Conservation (phyloP, 1,139 yeast species). For the Taphrina communis region DNA sequence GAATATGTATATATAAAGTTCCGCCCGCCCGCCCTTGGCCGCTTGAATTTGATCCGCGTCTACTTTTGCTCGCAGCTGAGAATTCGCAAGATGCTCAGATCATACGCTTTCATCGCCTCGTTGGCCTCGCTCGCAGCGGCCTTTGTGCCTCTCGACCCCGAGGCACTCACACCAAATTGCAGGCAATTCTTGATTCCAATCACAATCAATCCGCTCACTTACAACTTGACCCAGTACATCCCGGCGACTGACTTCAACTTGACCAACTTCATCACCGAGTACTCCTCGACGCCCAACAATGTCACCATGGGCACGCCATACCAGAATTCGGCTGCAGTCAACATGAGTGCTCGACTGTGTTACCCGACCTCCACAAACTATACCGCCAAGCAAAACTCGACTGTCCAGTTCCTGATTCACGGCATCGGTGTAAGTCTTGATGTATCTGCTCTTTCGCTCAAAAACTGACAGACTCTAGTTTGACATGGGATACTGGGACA, state of each 20-base stretch:
- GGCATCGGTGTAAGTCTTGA: constrained; percentile 27
- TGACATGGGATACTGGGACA: constrained; percentile 37
- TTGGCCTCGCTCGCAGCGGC: constrained; percentile 15
- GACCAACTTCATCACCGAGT: constrained; percentile 13
- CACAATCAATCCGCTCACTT: constrained; percentile 8
- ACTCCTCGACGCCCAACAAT: constrained; percentile 19
- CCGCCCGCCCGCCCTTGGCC: background rate
- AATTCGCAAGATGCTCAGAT: background rate
- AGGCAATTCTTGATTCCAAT: constrained; percentile 10
- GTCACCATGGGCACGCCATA: constrained; percentile 5
- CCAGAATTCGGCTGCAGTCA: constrained; percentile 7
- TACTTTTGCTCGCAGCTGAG: too few species aligned
- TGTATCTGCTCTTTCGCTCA: background rate
- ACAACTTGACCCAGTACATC: constrained; percentile 13
- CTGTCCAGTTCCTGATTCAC: constrained; percentile 36
- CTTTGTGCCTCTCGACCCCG: constrained; percentile 22
- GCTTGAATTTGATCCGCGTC: background rate
- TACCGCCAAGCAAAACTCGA: constrained; percentile 17
- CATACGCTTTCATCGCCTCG: constrained; percentile 4
- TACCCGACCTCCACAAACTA: constrained; percentile 26
- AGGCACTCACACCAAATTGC: constrained; percentile 7
- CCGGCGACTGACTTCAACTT: constrained; percentile 11
- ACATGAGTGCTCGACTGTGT: constrained; percentile 22
- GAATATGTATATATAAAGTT: background rate
- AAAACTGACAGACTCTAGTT: background rate